A percentile compares a stretch with the other conserved stretches of the same genome.
These are phyloP conservation scores for Penicillium palitans DNA, from an alignment of 2,329 filamentous ascomycete genomes.

Conservation along the genomic window DNA sequence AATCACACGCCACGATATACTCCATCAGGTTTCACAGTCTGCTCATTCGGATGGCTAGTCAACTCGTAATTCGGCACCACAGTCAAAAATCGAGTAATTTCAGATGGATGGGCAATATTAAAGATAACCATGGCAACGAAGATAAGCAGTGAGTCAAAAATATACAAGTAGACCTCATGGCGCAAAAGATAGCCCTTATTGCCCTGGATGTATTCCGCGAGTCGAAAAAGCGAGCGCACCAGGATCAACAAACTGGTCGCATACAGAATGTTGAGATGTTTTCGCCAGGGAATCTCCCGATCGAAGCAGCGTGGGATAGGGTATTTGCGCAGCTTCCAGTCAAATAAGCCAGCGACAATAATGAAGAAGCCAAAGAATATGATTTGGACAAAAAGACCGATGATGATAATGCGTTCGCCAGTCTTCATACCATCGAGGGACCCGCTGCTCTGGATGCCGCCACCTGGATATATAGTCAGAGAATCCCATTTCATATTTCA, in stretches of 20 bases:
- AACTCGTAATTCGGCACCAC: background rate
- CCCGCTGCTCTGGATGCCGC: background rate
- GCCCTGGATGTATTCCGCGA: background rate
- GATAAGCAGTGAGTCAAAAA: background rate
- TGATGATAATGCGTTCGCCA: background rate
- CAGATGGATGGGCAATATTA: background rate
- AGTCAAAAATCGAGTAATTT: background rate
- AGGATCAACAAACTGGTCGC: background rate
- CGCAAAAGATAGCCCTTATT: background rate
- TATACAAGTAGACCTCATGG: background rate
- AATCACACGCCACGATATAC: background rate
- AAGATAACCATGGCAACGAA: background rate
- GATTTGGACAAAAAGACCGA: constrained; percentile 1
- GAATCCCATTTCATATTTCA: background rate
- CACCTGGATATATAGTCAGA: background rate
- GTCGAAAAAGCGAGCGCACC: background rate
- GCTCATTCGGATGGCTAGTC: too few relatives aligned
- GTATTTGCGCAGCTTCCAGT: background rate
- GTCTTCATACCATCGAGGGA: background rate
- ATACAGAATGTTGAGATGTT: background rate
- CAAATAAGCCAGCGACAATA: background rate
- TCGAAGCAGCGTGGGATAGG: background rate
- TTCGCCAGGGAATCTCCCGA: background rate
- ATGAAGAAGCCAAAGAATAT: constrained; percentile 1
- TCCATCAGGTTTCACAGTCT: background rate